phyloP scores from a whole-genome alignment of 495 filamentous ascomycete genomes.

The Oidiodendron maius region DNA sequence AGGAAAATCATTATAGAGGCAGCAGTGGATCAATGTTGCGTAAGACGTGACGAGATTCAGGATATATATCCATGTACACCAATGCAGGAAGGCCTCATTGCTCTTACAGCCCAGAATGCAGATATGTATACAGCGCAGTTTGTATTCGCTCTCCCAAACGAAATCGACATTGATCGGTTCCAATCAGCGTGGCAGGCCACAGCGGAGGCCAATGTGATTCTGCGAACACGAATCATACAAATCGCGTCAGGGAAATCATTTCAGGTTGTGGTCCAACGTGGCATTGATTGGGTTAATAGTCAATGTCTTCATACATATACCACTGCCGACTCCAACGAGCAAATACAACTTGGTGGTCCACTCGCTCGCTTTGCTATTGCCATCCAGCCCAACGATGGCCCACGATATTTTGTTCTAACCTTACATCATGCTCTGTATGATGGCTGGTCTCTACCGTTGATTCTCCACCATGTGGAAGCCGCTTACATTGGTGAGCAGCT shows the following conservation, averaged over 20 bases:
- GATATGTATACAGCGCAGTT: constrained; percentile 42
- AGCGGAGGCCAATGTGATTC: constrained; percentile 40
- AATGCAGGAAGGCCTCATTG: neutral
- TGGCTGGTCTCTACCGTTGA: constrained; percentile 1
- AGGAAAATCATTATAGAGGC: no score
- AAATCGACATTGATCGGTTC: constrained; percentile 41
- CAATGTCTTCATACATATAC: neutral
- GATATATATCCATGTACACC: no score
- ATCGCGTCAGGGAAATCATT: constrained; percentile 24
- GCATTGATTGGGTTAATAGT: neutral
- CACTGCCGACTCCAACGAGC: neutral
- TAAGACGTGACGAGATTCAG: no score
- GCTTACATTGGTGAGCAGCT: neutral
- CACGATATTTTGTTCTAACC: neutral
- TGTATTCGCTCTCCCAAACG: constrained; percentile 36
- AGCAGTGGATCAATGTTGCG: no score
- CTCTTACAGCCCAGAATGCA: neutral
- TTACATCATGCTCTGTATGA: constrained; percentile 8
- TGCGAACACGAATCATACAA: constrained; percentile 51
- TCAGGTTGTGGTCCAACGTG: neutral
- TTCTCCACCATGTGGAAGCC: neutral
- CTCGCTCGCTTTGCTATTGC: constrained; percentile 1
- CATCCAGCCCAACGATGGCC: neutral
- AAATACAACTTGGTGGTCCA: neutral
- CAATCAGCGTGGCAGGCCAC: constrained; percentile 47